These are phyloP conservation scores for Trematosphaeria pertusa DNA, from an alignment of 2,329 filamentous ascomycete genomes.

Conservation along the genomic window DNA sequence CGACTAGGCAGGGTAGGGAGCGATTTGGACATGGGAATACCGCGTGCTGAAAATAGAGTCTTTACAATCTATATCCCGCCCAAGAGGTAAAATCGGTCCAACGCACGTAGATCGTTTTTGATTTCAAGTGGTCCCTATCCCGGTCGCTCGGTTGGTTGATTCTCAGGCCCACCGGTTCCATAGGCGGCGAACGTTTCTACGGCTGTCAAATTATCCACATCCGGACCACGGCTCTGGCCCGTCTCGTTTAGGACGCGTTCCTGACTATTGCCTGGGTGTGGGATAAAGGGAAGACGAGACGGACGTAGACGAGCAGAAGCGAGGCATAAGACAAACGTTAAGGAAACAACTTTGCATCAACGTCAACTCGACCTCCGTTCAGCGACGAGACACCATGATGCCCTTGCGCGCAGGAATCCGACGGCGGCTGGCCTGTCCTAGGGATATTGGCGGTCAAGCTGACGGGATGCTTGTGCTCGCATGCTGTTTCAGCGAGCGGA, in stretches of 20 bases:
- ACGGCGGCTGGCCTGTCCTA: conserved; percentile 10
- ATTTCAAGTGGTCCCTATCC: conserved; percentile 27
- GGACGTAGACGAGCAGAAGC: conserved; percentile 22
- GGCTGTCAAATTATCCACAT: conserved; percentile 31
- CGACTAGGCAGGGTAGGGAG: too few species aligned
- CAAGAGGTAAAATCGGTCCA: conserved; percentile 28
- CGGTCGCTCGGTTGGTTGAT: conserved; percentile 37
- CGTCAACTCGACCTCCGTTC: conserved; percentile 12
- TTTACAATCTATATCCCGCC: background rate
- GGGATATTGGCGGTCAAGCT: conserved; percentile 21
- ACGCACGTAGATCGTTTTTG: conserved; percentile 22
- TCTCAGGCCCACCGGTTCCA: conserved; percentile 30
- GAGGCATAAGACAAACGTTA: conserved; percentile 19
- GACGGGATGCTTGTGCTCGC: conserved; percentile 11
- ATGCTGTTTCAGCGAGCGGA: conserved; percentile 18
- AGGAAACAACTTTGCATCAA: conserved; percentile 16
- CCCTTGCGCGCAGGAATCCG: conserved; percentile 7
- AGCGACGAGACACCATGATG: conserved; percentile 5
- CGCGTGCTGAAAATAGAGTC: background rate
- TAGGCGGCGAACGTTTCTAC: conserved; percentile 19
- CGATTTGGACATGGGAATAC: too few species aligned
- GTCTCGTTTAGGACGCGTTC: conserved; percentile 16
- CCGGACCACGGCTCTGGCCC: conserved; percentile 20
- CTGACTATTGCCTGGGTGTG: conserved; percentile 25
- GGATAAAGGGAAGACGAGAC: conserved; percentile 19